Evolutionary conservation across 768 basidiomycete genomes (phyloP), one percentile per base, ranked within the genome.

Genomic region (Leccinum incarnatum): DNA sequence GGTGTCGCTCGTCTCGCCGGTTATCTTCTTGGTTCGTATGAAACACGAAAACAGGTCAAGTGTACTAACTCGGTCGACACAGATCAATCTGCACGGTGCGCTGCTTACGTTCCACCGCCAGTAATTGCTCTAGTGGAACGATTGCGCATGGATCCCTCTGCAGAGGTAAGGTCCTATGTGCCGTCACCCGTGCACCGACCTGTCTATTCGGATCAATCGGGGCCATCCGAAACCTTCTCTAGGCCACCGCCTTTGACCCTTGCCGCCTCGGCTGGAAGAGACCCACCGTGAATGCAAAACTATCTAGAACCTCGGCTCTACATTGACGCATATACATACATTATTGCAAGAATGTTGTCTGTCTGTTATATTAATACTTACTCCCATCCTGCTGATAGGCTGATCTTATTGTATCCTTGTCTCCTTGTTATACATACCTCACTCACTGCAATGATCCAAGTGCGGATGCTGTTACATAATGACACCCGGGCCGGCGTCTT

Each of bases 1-100:
- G 89, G 86, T 7, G 80, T 93, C 2, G 88, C 95, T n/a, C 82
- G 93, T 51, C 80, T 93, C 49, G 73, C 86, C 45, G 83, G 83
- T 51, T 65, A 73, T 51, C 69, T 86, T 29, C 78, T 75, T 63
- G 80, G 89, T 89, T 73, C 69, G 84, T 76, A 54, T 52, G 19
- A 30, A 53, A 50, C 3, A 40, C 30, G 40, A 58, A 59, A 55
- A 21, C 47, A 15, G 46, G 36, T 51, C 48, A 8, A 42, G 49
- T 36, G 27, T 42, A 53, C 58, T 69, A 3, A 68, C 55, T 17
- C 10, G 40, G 36, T 17, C 3, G 19, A 34, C 47, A 15, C 46
- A 71, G 71, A 62, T 51, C 58, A 65, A 51, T 57, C 21, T 40
- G 17, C 49, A 51, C 60, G 51, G 19, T 53, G 50, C 51, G 61